Conservation (phyloP, 2,329 filamentous ascomycete species). For the Ilyonectria destructans region DNA sequence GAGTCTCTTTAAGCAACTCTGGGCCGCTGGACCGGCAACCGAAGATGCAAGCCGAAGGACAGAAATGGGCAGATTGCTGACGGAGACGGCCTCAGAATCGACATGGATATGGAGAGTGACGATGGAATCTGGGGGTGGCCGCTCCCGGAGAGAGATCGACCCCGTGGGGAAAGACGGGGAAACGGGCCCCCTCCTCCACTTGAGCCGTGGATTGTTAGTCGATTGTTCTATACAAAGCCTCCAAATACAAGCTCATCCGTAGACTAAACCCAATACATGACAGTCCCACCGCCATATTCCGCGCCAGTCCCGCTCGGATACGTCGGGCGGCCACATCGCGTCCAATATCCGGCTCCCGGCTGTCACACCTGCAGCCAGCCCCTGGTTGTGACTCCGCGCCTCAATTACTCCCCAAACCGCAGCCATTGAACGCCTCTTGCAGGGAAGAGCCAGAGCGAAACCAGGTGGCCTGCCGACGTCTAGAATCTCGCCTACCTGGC, state of each 20-base stretch:
- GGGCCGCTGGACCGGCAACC: neutral
- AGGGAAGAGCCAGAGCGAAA: neutral
- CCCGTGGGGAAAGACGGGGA: neutral
- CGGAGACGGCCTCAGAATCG: no score
- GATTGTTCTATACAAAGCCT: neutral
- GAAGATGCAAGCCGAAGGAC: neutral
- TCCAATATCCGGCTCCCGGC: constrained; percentile 6
- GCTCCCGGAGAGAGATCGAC: no score
- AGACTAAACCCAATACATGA: neutral
- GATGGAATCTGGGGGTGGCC: no score
- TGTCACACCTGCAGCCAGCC: constrained; percentile 5
- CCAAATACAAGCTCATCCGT: no score
- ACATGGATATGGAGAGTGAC: no score
- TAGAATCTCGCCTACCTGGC: constrained; percentile 8
- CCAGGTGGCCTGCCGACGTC: constrained; percentile 12
- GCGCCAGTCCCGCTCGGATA: constrained; percentile 8
- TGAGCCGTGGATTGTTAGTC: constrained; percentile 5
- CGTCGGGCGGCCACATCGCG: constrained; percentile 31
- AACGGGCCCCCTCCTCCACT: constrained; percentile 24
- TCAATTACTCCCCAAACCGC: neutral
- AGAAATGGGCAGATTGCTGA: neutral
- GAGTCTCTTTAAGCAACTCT: constrained; percentile 16
- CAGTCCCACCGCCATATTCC: constrained; percentile 5
- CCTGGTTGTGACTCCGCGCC: neutral
- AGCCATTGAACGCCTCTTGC: constrained; percentile 1